phyloP scores from a whole-genome alignment of 176 grass and related monocot species.

The Luzula sylvatica region DNA sequence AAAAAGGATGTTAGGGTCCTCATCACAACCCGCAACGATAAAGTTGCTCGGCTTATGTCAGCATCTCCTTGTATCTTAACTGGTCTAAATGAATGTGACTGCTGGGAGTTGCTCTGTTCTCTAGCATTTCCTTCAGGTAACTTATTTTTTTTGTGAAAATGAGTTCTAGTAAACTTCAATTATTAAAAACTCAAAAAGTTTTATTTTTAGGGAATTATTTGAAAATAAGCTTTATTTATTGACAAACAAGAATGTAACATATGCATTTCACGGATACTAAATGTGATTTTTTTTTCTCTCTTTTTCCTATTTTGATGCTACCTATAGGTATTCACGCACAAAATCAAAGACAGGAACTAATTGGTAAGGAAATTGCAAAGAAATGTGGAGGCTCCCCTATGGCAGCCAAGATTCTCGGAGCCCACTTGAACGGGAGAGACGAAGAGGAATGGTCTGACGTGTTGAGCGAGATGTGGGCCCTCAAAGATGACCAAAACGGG shows the following conservation, averaged over 20 bases:
- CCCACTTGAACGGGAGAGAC: constrained; percentile 25
- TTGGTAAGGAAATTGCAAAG: constrained; percentile 30
- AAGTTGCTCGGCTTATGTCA: constrained; percentile 8
- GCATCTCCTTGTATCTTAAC: constrained; percentile 7
- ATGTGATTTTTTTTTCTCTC: too few species aligned
- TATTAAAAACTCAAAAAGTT: too few species aligned
- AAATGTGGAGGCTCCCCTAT: constrained; percentile 52
- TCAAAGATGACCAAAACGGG: constrained; percentile 23
- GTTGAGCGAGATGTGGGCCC: constrained; percentile 31
- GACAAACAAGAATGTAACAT: too few species aligned
- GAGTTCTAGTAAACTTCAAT: too few species aligned
- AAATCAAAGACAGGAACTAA: background rate
- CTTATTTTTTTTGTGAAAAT: too few species aligned
- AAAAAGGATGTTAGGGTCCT: constrained; percentile 32
- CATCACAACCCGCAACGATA: constrained; percentile 38
- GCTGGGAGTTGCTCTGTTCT: constrained; percentile 24
- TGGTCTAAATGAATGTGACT: constrained; percentile 17
- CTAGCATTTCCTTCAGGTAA: constrained; percentile 7
- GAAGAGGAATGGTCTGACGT: constrained; percentile 40
- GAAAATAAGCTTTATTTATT: too few species aligned
- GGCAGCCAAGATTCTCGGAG: constrained; percentile 44
- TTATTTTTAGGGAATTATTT: too few species aligned
- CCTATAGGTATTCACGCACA: background rate
- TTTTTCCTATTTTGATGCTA: too few species aligned
- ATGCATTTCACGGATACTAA: too few species aligned